phyloP scores from a whole-genome alignment of 352 stramenopile genomes.

The Pythium biforme region DNA sequence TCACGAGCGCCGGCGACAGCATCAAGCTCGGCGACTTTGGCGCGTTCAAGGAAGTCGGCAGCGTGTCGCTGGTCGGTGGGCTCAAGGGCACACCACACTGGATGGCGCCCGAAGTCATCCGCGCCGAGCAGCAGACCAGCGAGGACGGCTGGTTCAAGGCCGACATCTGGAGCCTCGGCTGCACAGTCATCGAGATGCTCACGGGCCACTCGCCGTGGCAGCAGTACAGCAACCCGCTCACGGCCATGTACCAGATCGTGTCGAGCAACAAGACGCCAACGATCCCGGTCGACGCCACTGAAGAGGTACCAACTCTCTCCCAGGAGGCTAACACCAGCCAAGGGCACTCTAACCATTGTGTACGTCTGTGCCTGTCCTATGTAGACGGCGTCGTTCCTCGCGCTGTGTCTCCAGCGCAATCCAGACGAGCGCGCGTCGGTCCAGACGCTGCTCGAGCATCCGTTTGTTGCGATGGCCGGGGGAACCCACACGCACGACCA shows the following conservation, averaged over 20 bases:
- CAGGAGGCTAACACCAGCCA: no score
- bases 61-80: constrained; percentile 62
- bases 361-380: neutral
- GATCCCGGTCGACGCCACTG: constrained; percentile 50
- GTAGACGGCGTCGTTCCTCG: constrained; percentile 58
- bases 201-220: constrained; percentile 88
- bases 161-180: constrained; percentile 93
- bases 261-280: constrained; percentile 61
- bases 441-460: constrained; percentile 86
- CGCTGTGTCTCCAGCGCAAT: constrained; percentile 62
- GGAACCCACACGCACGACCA: neutral
- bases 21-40: constrained; percentile 84
- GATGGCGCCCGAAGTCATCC: constrained; percentile 92
- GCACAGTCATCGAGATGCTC: constrained; percentile 92
- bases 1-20: constrained; percentile 32
- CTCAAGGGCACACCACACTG: constrained; percentile 90
- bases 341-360: neutral
- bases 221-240: constrained; percentile 87
- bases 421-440: constrained; percentile 79
- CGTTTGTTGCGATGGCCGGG: constrained; percentile 68
- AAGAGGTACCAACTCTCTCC: constrained; percentile 37
- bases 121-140: constrained; percentile 40
- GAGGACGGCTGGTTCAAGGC: constrained; percentile 84
- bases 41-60: constrained; percentile 70
- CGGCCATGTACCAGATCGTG: constrained; percentile 91